These are phyloP conservation scores for Blastobotrys muscicola DNA, from an alignment of 805 yeast genomes.

Conservation along the genomic window DNA sequence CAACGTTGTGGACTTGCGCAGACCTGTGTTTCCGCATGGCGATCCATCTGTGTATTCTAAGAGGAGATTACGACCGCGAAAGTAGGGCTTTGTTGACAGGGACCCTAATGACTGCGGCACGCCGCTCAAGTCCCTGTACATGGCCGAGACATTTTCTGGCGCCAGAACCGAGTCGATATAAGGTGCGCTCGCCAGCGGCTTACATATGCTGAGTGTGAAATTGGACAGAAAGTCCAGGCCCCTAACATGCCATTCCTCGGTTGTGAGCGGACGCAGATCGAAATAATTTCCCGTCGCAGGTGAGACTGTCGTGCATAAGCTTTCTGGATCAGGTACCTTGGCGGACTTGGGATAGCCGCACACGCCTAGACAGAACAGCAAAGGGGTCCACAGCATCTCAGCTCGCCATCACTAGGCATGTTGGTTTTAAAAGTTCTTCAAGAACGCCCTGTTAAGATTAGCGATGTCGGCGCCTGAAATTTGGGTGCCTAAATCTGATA, in stretches of 20 bases:
- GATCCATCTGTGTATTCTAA: conserved; percentile 63
- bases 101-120: conserved; percentile 47
- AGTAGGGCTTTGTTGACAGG: conserved; percentile 45
- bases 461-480: not conserved
- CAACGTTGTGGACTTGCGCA: conserved; percentile 53
- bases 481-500: not conserved
- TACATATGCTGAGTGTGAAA: conserved; percentile 66
- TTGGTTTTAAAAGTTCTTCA: no score
- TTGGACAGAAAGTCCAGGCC: conserved; percentile 65
- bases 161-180: conserved; percentile 22
- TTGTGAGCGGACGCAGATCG: conserved; percentile 33
- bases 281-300: conserved; percentile 31
- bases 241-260: conserved; percentile 50
- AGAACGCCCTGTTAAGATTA: no score
- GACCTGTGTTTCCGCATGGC: conserved; percentile 28
- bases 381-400: not conserved
- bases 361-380: not conserved
- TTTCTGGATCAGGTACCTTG: not conserved
- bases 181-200: conserved; percentile 32
- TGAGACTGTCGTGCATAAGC: conserved; percentile 23
- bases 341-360: not conserved
- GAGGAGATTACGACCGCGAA: conserved; percentile 62
- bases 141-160: conserved; percentile 44
- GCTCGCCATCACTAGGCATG: not conserved
- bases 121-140: conserved; percentile 39